Evolutionary conservation across 1,139 yeast species (phyloP).

Genomic region (Hyphopichia wangnamkhiaoensis): DNA sequence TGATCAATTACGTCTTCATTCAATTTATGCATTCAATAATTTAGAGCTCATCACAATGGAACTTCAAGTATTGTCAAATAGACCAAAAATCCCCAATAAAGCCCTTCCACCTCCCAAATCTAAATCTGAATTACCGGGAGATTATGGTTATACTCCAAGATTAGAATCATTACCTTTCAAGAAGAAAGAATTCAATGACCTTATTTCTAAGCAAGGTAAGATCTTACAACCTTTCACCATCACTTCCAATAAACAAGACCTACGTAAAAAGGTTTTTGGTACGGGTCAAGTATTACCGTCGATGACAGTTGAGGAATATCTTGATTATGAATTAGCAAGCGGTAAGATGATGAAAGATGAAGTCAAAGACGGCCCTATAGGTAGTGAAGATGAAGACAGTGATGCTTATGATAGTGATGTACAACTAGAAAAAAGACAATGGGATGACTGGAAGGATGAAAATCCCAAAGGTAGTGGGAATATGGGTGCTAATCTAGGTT

Average conservation of each 20-base stretch:
- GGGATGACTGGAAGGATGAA: constrained; percentile 93
- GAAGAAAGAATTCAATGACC: constrained; percentile 28
- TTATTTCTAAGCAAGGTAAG: constrained; percentile 69
- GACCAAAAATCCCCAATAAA: constrained; percentile 29
- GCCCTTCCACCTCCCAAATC: too few species aligned
- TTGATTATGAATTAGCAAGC: constrained; percentile 80
- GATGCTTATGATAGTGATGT: constrained; percentile 49
- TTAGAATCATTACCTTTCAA: constrained; percentile 45
- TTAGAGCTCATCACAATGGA: constrained; percentile 62
- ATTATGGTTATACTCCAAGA: constrained; percentile 52
- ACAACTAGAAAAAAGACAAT: constrained; percentile 62
- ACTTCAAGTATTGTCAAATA: constrained; percentile 48
- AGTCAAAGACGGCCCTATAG: constrained; percentile 26
- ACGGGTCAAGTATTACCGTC: constrained; percentile 94
- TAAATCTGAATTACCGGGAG: too few species aligned
- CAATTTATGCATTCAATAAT: constrained; percentile 53
- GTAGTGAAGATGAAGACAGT: constrained; percentile 32
- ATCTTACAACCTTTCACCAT: constrained; percentile 84
- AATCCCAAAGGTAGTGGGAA: constrained; percentile 90
- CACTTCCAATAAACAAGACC: constrained; percentile 57
- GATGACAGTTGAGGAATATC: constrained; percentile 89
- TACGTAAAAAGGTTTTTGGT: constrained; percentile 72
- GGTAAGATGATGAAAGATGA: constrained; percentile 74
- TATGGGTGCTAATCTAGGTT: constrained; percentile 76
- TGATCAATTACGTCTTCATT: constrained; percentile 54